A percentile compares a stretch with the other conserved stretches of the same genome.
These are phyloP conservation scores for Dioszegia aurantiaca DNA, from an alignment of 768 basidiomycete genomes.

Conservation along the genomic window DNA sequence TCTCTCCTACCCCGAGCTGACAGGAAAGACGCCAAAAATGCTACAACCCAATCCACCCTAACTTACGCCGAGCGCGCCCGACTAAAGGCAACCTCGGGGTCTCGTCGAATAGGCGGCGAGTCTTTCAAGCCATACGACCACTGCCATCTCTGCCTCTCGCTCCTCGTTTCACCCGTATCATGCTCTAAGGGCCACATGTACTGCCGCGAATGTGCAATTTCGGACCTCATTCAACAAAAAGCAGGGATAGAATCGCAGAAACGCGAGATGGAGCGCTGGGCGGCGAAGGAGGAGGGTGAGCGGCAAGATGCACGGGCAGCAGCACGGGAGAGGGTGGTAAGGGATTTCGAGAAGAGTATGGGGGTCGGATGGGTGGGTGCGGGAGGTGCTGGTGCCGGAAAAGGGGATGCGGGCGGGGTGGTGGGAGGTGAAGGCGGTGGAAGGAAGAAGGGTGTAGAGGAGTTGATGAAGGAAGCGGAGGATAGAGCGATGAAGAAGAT, in stretches of 20 bases:
- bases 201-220: conserved; percentile 90
- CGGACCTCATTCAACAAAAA: conserved; percentile 71
- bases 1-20: not conserved
- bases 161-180: conserved; percentile 54
- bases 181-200: conserved; percentile 86
- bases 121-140: conserved; percentile 16
- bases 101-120: conserved; percentile 10
- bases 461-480: conserved; percentile 86
- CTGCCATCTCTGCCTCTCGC: conserved; percentile 14
- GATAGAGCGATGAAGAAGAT: conserved; percentile 79
- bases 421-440: not conserved
- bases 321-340: conserved; percentile 82
- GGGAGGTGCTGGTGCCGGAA: conserved; percentile 11
- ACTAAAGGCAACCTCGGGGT: conserved; percentile 5
- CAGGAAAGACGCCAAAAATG: conserved; percentile 13
- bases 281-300: conserved; percentile 77
- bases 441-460: conserved; percentile 69
- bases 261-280: conserved; percentile 68
- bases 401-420: conserved; percentile 50
- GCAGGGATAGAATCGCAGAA: conserved; percentile 91
- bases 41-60: conserved; percentile 13
- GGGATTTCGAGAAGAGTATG: conserved; percentile 81
- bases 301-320: conserved; percentile 64
- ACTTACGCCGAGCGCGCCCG: conserved; percentile 11
- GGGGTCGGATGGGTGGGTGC: conserved; percentile 59